Base-by-base conservation (phyloP, 129 eudicot genomes). In the Arctium lappa region DNA sequence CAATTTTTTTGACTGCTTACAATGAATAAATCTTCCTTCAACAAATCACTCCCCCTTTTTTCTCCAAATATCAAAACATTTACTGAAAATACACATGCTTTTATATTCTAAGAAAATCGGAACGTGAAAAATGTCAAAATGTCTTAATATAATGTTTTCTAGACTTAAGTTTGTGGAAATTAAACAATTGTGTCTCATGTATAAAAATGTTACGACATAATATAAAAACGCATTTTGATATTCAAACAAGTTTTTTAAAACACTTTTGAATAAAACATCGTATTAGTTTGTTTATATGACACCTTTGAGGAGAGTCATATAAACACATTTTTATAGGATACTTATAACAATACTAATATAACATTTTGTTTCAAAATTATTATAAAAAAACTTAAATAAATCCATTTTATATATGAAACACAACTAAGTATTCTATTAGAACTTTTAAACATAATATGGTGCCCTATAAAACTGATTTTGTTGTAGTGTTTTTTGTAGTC, bases 11-110 rank as follows among this genome's bases (percentile, higher is more conserved):
- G 72, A 83, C 77, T 73, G 74, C 80, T 74, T 34, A 32, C 42
- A 80, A 2, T 39, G 6, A 81, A 81, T 37, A 81, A 27, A 72
- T 37, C 65, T 80, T 80, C 29, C 60, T 80, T 80, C 78, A 72
- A 72, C 78, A 80, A 72, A 22, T 27, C 63, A 44, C 18, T 79
- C 33, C 65, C 13, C 80, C 80, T 56, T 77, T 16, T 31, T 9
- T 9, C 29, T 11, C 40, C 5, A 18, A 22, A 18, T 4, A 8
- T 36, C 5, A 27, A 16, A 40, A 73, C 27, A 7, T 53, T 53
- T 15, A 53, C 3, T 2, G 6, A 60, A 60, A 56, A 56, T 15
- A n/a, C 0, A 60, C 29, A 4, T 16, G 8, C 4, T 16, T 56
- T 16, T 5, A 13, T 56, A 56, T 1, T 16, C 16, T 2, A 56